Evolutionary conservation across 441 rosid genomes (phyloP).

Genomic region (Adansonia grandidieri): DNA sequence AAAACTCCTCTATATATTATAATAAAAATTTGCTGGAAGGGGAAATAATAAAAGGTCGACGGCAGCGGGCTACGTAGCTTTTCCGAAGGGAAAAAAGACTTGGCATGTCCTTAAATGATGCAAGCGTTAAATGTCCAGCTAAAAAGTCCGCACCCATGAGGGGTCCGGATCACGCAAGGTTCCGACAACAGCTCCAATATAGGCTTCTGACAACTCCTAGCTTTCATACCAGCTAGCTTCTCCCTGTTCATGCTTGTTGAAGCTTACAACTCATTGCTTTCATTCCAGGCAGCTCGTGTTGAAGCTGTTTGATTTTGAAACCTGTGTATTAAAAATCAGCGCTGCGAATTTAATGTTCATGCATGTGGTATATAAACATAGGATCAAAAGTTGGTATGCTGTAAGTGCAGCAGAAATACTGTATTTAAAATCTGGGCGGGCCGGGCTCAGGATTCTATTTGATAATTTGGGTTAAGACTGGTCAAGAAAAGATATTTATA

Average conservation of each 20-base stretch:
- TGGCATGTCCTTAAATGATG: conserved; percentile 94
- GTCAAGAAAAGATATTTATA: too few relatives aligned
- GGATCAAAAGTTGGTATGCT: conserved; percentile 36
- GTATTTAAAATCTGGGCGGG: too few relatives aligned
- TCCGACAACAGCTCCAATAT: conserved; percentile 30
- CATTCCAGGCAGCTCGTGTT: conserved; percentile 43
- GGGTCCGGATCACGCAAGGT: conserved; percentile 48
- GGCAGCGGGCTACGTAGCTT: conserved; percentile 95
- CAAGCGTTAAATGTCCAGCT: conserved; percentile 77
- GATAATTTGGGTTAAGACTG: too few relatives aligned
- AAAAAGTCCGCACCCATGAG: conserved; percentile 47
- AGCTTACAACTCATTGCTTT: conserved; percentile 25
- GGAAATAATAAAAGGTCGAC: conserved; percentile 31
- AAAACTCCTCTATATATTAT: too few relatives aligned
- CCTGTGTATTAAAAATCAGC: conserved; percentile 45
- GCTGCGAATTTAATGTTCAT: conserved; percentile 42
- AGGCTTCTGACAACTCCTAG: conserved; percentile 43
- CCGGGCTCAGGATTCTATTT: too few relatives aligned
- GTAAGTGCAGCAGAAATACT: conserved; percentile 41
- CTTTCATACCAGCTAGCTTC: conserved; percentile 18
- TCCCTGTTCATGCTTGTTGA: conserved; percentile 32
- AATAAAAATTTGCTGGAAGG: too few relatives aligned
- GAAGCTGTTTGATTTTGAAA: too few relatives aligned
- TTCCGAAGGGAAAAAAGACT: conserved; percentile 86
- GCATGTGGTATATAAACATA: conserved; percentile 39